These are phyloP conservation scores for Entophlyctis luteolus DNA, from an alignment of 192 early-diverging fungal genomes.

Conservation along the genomic window DNA sequence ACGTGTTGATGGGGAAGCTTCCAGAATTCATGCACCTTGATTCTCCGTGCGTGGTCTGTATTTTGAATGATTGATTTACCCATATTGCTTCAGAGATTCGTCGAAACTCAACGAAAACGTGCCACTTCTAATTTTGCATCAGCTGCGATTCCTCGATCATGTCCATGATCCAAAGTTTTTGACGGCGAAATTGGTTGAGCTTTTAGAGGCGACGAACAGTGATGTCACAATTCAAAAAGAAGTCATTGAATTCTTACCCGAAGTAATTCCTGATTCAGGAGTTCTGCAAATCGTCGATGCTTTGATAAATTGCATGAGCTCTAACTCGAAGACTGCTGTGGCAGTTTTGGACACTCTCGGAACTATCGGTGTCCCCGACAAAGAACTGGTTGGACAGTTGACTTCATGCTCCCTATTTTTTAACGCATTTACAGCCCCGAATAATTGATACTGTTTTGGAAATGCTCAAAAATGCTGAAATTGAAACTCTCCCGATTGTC, in stretches of 20 bases:
- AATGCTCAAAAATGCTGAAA: not conserved
- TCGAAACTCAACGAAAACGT: constrained; percentile 9
- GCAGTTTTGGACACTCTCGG: constrained; percentile 4
- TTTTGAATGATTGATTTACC: not conserved
- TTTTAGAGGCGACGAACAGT: not conserved
- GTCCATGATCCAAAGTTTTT: constrained; percentile 1
- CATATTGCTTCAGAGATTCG: not conserved
- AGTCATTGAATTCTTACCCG: constrained; percentile 15
- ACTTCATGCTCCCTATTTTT: not conserved
- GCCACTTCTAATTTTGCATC: constrained; percentile 14
- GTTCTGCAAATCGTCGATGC: constrained; percentile 1
- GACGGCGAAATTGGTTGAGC: constrained; percentile 1
- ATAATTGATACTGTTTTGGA: constrained; percentile 1
- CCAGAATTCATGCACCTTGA: not conserved
- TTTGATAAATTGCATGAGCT: not conserved
- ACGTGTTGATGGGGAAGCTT: not conserved
- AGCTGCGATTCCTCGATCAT: constrained; percentile 15
- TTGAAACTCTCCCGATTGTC: constrained; percentile 6
- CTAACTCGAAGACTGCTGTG: not conserved
- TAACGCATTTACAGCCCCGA: not conserved
- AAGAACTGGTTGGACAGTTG: not conserved
- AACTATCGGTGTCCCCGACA: constrained; percentile 10
- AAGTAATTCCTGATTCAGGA: constrained; percentile 21
- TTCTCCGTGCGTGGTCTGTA: not conserved
- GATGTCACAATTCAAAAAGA: not conserved